Conservation (phyloP, 1,139 yeast genomes). For the Hyphopichia burtonii region DNA sequence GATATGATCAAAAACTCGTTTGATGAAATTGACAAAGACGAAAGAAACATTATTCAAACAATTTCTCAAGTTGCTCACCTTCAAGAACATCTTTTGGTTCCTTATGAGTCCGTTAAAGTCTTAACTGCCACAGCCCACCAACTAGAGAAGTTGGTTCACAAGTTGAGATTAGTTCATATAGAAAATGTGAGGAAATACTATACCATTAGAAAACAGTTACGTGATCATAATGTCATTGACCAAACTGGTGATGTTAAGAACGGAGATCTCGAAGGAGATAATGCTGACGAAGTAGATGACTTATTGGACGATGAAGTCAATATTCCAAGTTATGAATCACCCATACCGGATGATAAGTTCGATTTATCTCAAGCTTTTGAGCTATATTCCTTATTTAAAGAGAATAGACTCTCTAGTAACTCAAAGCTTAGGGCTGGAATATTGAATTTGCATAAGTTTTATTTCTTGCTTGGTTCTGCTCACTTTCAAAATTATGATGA, state of each 20-base stretch:
- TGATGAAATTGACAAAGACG: slow-evolving; percentile 47
- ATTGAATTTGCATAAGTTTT: slow-evolving; percentile 70
- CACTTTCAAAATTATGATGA: slow-evolving; percentile 62
- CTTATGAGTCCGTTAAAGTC: slow-evolving; percentile 46
- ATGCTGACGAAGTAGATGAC: slow-evolving; percentile 13
- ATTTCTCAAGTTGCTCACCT: slow-evolving; percentile 62
- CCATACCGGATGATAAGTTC: slow-evolving; percentile 6
- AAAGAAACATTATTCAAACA: slow-evolving; percentile 46
- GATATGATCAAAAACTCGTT: slow-evolving; percentile 59
- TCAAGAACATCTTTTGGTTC: slow-evolving; percentile 51
- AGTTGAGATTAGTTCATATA: slow-evolving; percentile 17
- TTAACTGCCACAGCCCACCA: slow-evolving; percentile 41
- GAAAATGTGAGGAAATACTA: slow-evolving; percentile 3
- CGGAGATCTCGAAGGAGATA: slow-evolving; percentile 7
- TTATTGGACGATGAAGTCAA: slow-evolving; percentile 22
- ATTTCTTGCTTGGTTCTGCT: slow-evolving; percentile 78
- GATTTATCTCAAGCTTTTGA: slow-evolving; percentile 17
- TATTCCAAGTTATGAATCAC: slow-evolving; percentile 2
- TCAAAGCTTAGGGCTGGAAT: slow-evolving; percentile 47
- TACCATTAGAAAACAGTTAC: not conserved
- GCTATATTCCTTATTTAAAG: slow-evolving; percentile 10
- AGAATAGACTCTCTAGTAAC: slow-evolving; percentile 24
- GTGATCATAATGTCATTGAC: slow-evolving; percentile 10
- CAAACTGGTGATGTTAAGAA: not conserved
- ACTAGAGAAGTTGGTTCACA: slow-evolving; percentile 25